Evolutionary conservation across 2,329 filamentous ascomycete genomes (phyloP).

Genomic region (Talaromyces amestolkiae): DNA sequence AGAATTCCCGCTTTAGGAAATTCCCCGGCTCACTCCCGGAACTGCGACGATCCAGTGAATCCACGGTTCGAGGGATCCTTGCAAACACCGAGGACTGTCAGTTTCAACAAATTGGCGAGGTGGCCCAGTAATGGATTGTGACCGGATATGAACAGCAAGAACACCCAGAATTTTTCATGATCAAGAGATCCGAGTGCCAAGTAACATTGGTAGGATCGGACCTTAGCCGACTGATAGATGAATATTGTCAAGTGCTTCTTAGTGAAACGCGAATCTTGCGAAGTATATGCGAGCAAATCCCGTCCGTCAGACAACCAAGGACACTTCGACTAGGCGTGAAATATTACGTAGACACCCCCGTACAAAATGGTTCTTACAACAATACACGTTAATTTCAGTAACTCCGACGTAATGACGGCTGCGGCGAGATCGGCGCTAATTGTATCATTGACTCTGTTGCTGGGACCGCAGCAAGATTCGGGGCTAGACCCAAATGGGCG

Average conservation of each 20-base stretch:
- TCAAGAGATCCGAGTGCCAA: not conserved
- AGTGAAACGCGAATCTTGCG: not conserved
- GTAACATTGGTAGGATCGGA: not conserved
- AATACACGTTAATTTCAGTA: not conserved
- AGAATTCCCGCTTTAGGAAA: not conserved
- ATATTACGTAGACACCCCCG: not conserved
- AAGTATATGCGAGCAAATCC: not conserved
- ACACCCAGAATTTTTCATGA: not conserved
- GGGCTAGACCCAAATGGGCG: not conserved
- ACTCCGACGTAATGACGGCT: not conserved
- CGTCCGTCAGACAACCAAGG: not conserved
- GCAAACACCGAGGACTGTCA: not conserved
- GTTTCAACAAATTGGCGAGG: not conserved
- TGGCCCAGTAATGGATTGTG: not conserved
- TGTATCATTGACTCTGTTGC: conserved; percentile 8
- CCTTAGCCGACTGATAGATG: not conserved
- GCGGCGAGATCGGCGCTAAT: conserved; percentile 7
- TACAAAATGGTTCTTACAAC: not conserved
- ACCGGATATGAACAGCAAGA: not conserved
- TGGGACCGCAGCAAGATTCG: not conserved
- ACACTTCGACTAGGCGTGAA: not conserved
- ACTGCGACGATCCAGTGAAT: not conserved
- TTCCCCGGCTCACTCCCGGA: not conserved
- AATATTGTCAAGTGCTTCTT: not conserved
- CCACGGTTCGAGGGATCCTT: not conserved